Percentiles rank a stretch among this genome's conserved stretches.
These are phyloP conservation scores for Mortierella hygrophila DNA, from an alignment of 192 early-diverging fungal species.

Conservation along the genomic window DNA sequence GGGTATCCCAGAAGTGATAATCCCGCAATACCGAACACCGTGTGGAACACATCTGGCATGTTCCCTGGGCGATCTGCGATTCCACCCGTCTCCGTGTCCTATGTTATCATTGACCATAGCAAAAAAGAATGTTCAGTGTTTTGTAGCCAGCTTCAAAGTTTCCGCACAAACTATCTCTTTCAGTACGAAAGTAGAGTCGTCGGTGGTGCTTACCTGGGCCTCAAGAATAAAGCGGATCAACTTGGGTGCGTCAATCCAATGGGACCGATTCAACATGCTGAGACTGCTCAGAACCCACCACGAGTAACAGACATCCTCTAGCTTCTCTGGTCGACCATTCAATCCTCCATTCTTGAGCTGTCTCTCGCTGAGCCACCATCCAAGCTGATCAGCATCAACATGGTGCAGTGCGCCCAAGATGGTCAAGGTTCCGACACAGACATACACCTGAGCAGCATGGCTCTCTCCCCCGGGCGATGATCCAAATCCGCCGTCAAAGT, in stretches of 20 bases:
- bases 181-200: background rate
- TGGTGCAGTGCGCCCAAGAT: slow-evolving; percentile 83
- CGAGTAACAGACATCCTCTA: slow-evolving; percentile 97
- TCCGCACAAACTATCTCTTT: background rate
- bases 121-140: background rate
- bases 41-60: slow-evolving; percentile 96
- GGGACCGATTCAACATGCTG: slow-evolving; percentile 78
- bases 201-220: slow-evolving; percentile 69
- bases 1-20: slow-evolving; percentile 88
- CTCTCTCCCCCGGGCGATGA: slow-evolving; percentile 90
- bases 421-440: slow-evolving; percentile 89
- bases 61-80: slow-evolving; percentile 95
- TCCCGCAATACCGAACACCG: slow-evolving; percentile 93
- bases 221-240: slow-evolving; percentile 84
- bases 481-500: slow-evolving; percentile 98
- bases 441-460: slow-evolving; percentile 94
- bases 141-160: too few species aligned
- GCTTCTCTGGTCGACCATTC: slow-evolving; percentile 96
- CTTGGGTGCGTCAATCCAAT: slow-evolving; percentile 89
- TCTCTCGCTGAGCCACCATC: slow-evolving; percentile 95
- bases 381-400: slow-evolving; percentile 86
- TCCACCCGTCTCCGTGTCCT: slow-evolving; percentile 88
- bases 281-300: slow-evolving; percentile 98
- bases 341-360: slow-evolving; percentile 93
- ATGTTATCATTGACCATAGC: background rate